Conservation (phyloP, 2,329 filamentous ascomycete genomes). For the Colletotrichum falcatum region DNA sequence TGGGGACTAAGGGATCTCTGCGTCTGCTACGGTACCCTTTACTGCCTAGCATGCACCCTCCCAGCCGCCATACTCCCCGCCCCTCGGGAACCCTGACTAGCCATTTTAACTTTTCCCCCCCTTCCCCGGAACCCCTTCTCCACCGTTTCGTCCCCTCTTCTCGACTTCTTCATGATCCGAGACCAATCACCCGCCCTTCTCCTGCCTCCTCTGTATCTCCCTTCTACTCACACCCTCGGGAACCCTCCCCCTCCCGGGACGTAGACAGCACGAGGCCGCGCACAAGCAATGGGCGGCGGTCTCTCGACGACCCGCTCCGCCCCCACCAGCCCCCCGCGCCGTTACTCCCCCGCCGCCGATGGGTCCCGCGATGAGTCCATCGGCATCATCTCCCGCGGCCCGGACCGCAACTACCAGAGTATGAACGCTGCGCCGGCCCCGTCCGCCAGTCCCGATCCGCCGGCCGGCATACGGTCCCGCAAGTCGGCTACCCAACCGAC, state of each 20-base stretch:
- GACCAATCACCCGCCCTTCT: neutral
- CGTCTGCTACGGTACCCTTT: neutral
- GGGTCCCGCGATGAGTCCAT: slow-evolving; percentile 56
- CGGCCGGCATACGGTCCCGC: slow-evolving; percentile 38
- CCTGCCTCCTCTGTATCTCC: neutral
- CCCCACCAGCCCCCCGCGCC: slow-evolving; percentile 41
- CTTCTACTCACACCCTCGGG: slow-evolving; percentile 23
- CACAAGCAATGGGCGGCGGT: slow-evolving; percentile 53
- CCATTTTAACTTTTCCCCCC: slow-evolving; percentile 5
- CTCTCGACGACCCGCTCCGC: slow-evolving; percentile 39
- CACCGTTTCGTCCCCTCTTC: neutral
- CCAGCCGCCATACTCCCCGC: slow-evolving; percentile 10
- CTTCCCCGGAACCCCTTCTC: slow-evolving; percentile 2
- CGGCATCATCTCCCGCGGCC: slow-evolving; percentile 52
- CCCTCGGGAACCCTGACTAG: slow-evolving; percentile 2
- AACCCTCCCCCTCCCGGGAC: neutral
- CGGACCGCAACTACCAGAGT: slow-evolving; percentile 55
- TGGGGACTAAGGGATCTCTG: neutral
- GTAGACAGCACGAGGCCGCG: slow-evolving; percentile 58
- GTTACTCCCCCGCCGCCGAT: slow-evolving; percentile 39
- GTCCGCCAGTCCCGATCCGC: slow-evolving; percentile 35
- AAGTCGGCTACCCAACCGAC: slow-evolving; percentile 23
- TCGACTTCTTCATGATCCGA: neutral
- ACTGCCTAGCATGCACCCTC: slow-evolving; percentile 26
- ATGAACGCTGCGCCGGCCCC: slow-evolving; percentile 45